Percentiles rank a stretch among this genome's conserved stretches.
Conservation (phyloP, 2,329 filamentous ascomycete species). For the Sporothrix brunneoviolacea region DNA sequence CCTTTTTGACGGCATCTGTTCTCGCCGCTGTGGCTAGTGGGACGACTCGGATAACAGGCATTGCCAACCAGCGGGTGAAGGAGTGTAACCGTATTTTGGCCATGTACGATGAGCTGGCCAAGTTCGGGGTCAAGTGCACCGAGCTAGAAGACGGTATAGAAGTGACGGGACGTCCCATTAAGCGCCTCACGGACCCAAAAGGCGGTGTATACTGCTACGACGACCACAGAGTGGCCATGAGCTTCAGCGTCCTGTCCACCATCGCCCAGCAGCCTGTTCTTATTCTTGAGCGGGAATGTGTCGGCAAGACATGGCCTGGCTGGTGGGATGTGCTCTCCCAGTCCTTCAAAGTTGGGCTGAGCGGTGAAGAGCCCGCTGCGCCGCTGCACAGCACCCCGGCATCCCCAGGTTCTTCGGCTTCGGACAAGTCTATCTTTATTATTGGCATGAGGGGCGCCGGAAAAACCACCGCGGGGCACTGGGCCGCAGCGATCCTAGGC, state of each 20-base stretch:
- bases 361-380: slow-evolving; percentile 57
- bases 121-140: slow-evolving; percentile 80
- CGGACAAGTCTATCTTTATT: slow-evolving; percentile 71
- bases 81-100: slow-evolving; percentile 95
- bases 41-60: slow-evolving; percentile 81
- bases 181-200: slow-evolving; percentile 46
- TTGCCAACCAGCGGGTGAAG: slow-evolving; percentile 96
- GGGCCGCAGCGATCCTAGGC: slow-evolving; percentile 70
- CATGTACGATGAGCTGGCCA: slow-evolving; percentile 90
- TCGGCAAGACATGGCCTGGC: slow-evolving; percentile 96
- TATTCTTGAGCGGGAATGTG: slow-evolving; percentile 84
- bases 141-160: slow-evolving; percentile 95
- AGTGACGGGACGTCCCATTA: slow-evolving; percentile 47
- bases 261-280: slow-evolving; percentile 65
- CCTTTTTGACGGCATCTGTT: slow-evolving; percentile 90
- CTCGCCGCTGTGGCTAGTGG: slow-evolving; percentile 82
- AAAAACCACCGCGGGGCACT: slow-evolving; percentile 87
- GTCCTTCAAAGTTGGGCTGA: slow-evolving; percentile 68
- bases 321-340: slow-evolving; percentile 91
- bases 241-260: slow-evolving; percentile 82
- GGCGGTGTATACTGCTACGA: slow-evolving; percentile 85
- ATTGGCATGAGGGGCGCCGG: slow-evolving; percentile 97
- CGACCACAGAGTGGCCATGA: slow-evolving; percentile 97
- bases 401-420: slow-evolving; percentile 17
- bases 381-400: slow-evolving; percentile 11